Evolutionary conservation across 768 basidiomycete species (phyloP).

Genomic region (Termitomyces sp.): DNA sequence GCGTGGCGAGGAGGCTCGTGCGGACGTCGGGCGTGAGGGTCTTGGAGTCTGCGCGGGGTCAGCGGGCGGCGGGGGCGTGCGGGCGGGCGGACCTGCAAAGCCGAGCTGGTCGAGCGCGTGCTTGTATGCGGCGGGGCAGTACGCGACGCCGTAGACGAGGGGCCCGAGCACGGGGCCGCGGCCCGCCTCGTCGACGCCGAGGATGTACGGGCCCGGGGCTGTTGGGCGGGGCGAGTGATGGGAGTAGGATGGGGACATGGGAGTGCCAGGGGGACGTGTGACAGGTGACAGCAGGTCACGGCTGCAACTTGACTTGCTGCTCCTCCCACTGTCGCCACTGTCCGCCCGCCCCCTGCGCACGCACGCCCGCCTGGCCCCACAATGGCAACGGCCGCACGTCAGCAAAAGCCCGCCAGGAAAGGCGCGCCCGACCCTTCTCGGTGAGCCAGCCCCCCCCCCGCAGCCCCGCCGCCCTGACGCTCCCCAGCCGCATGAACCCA

Average conservation of each 20-base stretch:
- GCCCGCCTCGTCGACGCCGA: constrained; percentile 99
- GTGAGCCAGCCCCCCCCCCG: constrained; percentile 23
- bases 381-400: constrained; percentile 38
- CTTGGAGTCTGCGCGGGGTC: constrained; percentile 72
- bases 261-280: constrained; percentile 6
- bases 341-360: too few relatives aligned
- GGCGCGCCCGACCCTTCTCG: constrained; percentile 55
- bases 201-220: constrained; percentile 75
- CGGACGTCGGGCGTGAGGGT: constrained; percentile 72
- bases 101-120: constrained; percentile 73
- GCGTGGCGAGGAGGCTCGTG: constrained; percentile 54
- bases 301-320: too few relatives aligned
- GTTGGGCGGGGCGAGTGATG: constrained; percentile 73
- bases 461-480: constrained; percentile 17
- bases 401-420: constrained; percentile 59
- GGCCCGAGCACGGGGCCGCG: constrained; percentile 95
- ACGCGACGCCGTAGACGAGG: constrained; percentile 93
- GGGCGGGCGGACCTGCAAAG: constrained; percentile 67
- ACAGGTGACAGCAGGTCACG: background rate
- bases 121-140: constrained; percentile 78
- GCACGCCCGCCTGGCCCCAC: too few relatives aligned
- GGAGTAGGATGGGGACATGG: constrained; percentile 63
- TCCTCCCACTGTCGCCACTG: too few relatives aligned
- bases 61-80: too few relatives aligned
- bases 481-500: constrained; percentile 36